Conservation (phyloP, 805 yeast genomes). For the Grigorovia yakushimaensis region DNA sequence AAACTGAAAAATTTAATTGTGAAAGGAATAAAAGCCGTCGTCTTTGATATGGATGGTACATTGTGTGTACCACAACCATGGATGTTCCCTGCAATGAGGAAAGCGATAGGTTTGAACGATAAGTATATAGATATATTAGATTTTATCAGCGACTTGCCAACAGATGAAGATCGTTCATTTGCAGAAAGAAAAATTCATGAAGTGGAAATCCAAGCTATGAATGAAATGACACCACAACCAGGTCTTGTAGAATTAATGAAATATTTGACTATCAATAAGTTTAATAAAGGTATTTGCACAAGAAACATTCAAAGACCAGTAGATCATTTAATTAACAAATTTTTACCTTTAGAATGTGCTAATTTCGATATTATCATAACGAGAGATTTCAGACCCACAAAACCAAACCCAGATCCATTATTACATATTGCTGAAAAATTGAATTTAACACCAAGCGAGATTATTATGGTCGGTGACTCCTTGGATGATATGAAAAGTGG, state of each 20-base stretch:
- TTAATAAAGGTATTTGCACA: slow-evolving; percentile 52
- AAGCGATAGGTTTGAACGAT: slow-evolving; percentile 41
- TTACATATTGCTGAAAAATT: slow-evolving; percentile 44
- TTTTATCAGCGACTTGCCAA: slow-evolving; percentile 36
- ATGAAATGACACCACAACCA: slow-evolving; percentile 40
- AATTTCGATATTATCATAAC: slow-evolving; percentile 48
- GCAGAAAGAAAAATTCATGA: slow-evolving; percentile 40
- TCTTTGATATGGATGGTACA: slow-evolving; percentile 80
- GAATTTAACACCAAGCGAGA: slow-evolving; percentile 35
- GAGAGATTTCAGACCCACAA: slow-evolving; percentile 56
- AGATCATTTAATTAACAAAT: slow-evolving; percentile 36
- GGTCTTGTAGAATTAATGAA: slow-evolving; percentile 39
- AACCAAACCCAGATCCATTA: slow-evolving; percentile 58
- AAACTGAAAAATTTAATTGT: slow-evolving; percentile 11
- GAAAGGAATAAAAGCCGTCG: slow-evolving; percentile 37
- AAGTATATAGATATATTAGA: slow-evolving; percentile 43
- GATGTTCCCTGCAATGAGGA: slow-evolving; percentile 52
- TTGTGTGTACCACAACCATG: slow-evolving; percentile 54
- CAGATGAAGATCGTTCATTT: slow-evolving; percentile 28
- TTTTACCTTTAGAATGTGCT: slow-evolving; percentile 31
- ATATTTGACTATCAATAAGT: slow-evolving; percentile 19
- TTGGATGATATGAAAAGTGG: slow-evolving; percentile 62
- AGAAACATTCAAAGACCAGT: slow-evolving; percentile 50
- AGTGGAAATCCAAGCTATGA: slow-evolving; percentile 59
- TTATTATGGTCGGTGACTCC: slow-evolving; percentile 70